Evolutionary conservation across 345 rosid species (phyloP), one percentile per base, ranked within the genome.

Genomic region (Draba incana): DNA sequence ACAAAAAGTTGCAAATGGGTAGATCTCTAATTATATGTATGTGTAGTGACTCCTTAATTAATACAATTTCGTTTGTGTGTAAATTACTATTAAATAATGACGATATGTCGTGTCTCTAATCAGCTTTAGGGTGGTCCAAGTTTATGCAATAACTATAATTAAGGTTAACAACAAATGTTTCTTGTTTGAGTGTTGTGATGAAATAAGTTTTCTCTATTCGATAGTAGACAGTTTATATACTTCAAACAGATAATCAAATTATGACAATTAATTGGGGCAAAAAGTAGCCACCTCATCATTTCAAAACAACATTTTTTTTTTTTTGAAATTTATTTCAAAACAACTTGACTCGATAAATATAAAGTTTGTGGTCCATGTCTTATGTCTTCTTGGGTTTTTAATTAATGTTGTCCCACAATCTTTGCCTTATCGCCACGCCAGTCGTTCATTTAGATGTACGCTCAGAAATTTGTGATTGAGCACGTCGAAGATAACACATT

Each of bases 361-460:
- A 38, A 25, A 16, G 45, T 47, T 55, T 55, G 70, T 72, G 70
- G 76, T 56, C 58, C 64, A 64, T 62, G 8, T 62, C 53, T 10
- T 46, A 61, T 30, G 23, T 49, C 52, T n/a, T 60, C 13, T 44
- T 7, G 10, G 62, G 38, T 7, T 35, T 48, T 35, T 44, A 53
- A 6, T 4, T 28, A 41, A 37, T 54, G 11, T 53, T 57, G 49
- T 71, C 57, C 31, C 50, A 63, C 48, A 38, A 46, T 33, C 33
- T 33, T 46, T 55, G 43, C 69, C 64, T 63, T 71, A 55, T 63
- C 69, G 56, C 41, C 62, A 71, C 43, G 57, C 64, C 75, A 63
- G 46, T 55, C 75, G 46, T 71, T 71, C 75, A 62, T 62, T 62
- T 44, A 23, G 14, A 33, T 54, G 24, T 52, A 33, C 23, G 37